Base-by-base conservation (phyloP, 495 filamentous ascomycete genomes). In the Daldinia loculata region DNA sequence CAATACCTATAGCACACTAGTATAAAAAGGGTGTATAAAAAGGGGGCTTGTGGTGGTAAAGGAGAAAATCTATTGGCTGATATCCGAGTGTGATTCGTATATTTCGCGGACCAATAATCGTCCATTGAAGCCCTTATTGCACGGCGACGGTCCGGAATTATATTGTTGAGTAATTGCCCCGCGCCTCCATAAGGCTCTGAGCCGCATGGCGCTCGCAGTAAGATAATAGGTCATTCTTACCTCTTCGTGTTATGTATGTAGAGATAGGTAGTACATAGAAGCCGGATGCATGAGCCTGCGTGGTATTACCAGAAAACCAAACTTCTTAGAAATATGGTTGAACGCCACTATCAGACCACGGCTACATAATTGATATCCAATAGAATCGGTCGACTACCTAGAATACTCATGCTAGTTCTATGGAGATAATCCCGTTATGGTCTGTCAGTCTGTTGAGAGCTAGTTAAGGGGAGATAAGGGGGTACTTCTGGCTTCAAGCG, bases 191-290 rank as follows among this genome's bases (percentile, higher is more conserved):
- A 8, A 34, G 56, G 56, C 24, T 58, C 24, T 34, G 27, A 58
- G 56, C 56, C 56, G 56, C 56, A 58, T 32, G 19, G 34, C 0
- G 38, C 17, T 39, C 11, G 11, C n/a, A 58, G 56, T 58, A 12
- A 58, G 17, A 41, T 41, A 19, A 38, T 43, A 58, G 5, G 19
- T 26, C 17, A 4, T 17, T 29, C 9, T 3, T 41, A 14, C 6
- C 19, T 27, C 19, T 39, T 39, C 6, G 17, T 17, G 19, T 14
- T 56, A 34, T 17, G 9, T 7, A 41, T 41, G 12, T 6, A 5
- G 19, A 22, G 26, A 14, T 17, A 5, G 26, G 27, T 53, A 53
- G 26, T 6, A 30, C 7, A 12, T 53, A 48, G 8, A 48, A 48
- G 17, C 19, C 17, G 17, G 17, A 17, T 48, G 43, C 19, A 24